These are phyloP conservation scores for Plasmodium fragile DNA, from an alignment of 169 alveolate species.

Conservation along the genomic window DNA sequence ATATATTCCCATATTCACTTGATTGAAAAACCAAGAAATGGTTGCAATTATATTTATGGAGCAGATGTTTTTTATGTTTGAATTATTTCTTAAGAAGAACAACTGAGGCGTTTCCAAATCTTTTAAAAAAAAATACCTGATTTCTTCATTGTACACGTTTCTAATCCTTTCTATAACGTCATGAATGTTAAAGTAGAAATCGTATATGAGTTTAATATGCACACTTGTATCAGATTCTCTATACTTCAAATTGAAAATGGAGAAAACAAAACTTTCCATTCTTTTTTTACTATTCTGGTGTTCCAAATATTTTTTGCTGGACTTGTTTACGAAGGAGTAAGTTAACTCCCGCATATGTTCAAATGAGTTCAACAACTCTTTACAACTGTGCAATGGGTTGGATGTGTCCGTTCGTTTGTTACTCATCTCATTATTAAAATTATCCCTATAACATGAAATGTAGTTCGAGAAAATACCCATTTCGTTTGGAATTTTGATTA, in stretches of 20 bases:
- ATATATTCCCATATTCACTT: constrained; percentile 38
- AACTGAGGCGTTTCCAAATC: not conserved
- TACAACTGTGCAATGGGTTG: not conserved
- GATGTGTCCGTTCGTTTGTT: not conserved
- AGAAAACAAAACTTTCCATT: not conserved
- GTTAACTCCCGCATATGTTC: not conserved
- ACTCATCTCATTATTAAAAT: not conserved
- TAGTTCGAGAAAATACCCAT: not conserved
- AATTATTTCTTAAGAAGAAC: constrained; percentile 9
- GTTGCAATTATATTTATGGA: constrained; percentile 26
- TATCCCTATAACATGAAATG: not conserved
- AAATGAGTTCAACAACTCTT: not conserved
- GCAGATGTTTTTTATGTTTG: constrained; percentile 4
- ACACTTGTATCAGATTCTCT: not conserved
- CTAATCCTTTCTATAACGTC: not conserved
- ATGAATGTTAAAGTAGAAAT: not conserved
- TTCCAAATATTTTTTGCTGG: not conserved
- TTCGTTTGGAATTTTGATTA: not conserved
- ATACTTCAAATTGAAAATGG: not conserved
- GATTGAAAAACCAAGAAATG: constrained; percentile 65
- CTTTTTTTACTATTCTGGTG: not conserved
- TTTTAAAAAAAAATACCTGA: not conserved
- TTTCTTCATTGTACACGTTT: constrained; percentile 12
- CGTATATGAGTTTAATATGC: not conserved
- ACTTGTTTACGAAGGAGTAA: not conserved